Evolutionary conservation across 192 early-diverging fungal species (phyloP).

Genomic region (Bifiguratus adelaidae): DNA sequence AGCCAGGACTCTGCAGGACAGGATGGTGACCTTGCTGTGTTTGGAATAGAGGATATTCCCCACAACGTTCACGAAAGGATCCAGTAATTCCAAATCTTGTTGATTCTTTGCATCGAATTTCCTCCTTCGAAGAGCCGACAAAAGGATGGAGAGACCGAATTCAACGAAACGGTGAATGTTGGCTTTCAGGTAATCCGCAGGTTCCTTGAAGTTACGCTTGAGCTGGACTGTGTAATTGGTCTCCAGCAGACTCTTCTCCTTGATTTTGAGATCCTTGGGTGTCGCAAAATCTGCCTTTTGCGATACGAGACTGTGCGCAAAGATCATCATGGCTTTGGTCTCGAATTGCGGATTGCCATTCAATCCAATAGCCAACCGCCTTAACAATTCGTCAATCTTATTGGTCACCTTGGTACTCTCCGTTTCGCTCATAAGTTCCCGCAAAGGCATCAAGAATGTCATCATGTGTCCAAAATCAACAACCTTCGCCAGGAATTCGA

Average conservation of each 20-base stretch:
- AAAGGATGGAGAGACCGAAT: constrained; percentile 85
- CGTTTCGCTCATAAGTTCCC: constrained; percentile 78
- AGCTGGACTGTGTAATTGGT: constrained; percentile 65
- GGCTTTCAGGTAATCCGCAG: constrained; percentile 67
- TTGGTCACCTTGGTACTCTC: constrained; percentile 62
- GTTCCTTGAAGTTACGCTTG: constrained; percentile 43
- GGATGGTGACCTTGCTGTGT: constrained; percentile 53
- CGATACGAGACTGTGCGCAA: constrained; percentile 77
- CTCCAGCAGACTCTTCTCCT: constrained; percentile 41
- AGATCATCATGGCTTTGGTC: constrained; percentile 58
- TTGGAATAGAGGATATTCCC: constrained; percentile 80
- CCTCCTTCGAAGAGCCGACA: constrained; percentile 50
- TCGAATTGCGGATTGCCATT: constrained; percentile 63
- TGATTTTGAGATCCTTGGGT: constrained; percentile 39
- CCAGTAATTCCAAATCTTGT: constrained; percentile 58
- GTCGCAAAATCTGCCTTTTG: constrained; percentile 75
- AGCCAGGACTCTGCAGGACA: constrained; percentile 62
- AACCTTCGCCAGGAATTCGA: constrained; percentile 70
- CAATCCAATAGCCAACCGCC: constrained; percentile 64
- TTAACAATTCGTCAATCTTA: constrained; percentile 74
- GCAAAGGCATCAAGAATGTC: constrained; percentile 70
- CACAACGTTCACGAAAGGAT: constrained; percentile 72
- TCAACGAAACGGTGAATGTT: constrained; percentile 89
- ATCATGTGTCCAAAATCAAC: constrained; percentile 58
- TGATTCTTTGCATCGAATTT: constrained; percentile 40